Conservation (phyloP, 202 grass and related monocot species). For the Setaria viridis region DNA sequence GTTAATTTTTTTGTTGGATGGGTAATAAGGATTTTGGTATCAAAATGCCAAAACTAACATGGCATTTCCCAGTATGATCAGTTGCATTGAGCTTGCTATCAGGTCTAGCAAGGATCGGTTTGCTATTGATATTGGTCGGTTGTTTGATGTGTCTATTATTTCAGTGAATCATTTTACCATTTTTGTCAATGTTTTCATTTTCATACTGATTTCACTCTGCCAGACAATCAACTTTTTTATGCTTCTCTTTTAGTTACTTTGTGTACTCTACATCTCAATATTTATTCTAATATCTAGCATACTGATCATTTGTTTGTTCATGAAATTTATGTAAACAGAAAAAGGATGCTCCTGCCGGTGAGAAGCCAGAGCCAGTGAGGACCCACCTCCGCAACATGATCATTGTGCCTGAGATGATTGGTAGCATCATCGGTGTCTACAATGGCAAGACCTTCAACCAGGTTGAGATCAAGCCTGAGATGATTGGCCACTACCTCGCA, state of each 20-base stretch:
- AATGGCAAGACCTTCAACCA: constrained; percentile 94
- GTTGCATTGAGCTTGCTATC: too few species aligned
- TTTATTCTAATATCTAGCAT: background rate
- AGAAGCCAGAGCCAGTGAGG: constrained; percentile 90
- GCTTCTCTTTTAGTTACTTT: background rate
- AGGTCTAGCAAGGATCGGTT: background rate
- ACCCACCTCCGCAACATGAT: constrained; percentile 99
- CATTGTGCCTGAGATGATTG: constrained; percentile 98
- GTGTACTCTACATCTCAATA: background rate
- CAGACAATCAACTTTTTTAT: background rate
- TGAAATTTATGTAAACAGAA: constrained; percentile 59
- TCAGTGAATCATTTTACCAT: background rate
- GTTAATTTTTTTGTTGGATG: background rate
- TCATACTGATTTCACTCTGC: background rate
- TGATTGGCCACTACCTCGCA: constrained; percentile 98
- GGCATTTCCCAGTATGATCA: background rate
- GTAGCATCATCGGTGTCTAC: constrained; percentile 84
- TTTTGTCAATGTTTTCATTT: background rate
- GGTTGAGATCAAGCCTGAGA: constrained; percentile 97
- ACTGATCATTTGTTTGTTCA: background rate
- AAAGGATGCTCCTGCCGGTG: constrained; percentile 79
- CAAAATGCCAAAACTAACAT: background rate
- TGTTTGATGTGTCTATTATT: background rate
- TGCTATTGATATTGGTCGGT: background rate
- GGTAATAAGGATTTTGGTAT: background rate